A percentile compares a stretch with the other conserved stretches of the same genome.
phyloP scores from a whole-genome alignment of 768 basidiomycete genomes.

The Baorangia bicolor region DNA sequence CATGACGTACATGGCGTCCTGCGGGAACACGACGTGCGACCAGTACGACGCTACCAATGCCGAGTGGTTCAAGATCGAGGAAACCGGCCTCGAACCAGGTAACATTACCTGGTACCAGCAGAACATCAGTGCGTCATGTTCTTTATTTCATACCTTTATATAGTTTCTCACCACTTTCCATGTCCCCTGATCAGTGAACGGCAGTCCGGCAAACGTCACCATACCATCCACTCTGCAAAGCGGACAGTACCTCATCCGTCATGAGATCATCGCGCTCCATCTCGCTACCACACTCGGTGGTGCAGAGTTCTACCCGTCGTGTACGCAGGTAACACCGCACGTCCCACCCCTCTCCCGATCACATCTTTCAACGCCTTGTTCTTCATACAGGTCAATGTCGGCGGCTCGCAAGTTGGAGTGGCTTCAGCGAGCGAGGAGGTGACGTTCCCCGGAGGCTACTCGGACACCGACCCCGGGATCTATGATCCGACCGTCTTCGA shows the following conservation, averaged over 20 bases:
- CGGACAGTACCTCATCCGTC: conserved; percentile 74
- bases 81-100: conserved; percentile 43
- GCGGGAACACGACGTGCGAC: conserved; percentile 55
- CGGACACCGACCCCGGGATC: conserved; percentile 69
- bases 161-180: not conserved
- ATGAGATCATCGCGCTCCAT: conserved; percentile 81
- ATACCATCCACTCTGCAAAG: conserved; percentile 54
- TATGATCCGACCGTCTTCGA: conserved; percentile 45
- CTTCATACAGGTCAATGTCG: conserved; percentile 45
- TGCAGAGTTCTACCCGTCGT: conserved; percentile 81
- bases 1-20: conserved; percentile 72
- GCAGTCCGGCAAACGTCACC: conserved; percentile 39
- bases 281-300: conserved; percentile 54
- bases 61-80: conserved; percentile 74
- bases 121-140: conserved; percentile 47
- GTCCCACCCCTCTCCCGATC: conserved; percentile 1
- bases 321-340: conserved; percentile 41
- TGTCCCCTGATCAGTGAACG: conserved; percentile 33
- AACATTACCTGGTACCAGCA: conserved; percentile 50
- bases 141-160: not conserved
- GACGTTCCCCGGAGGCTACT: conserved; percentile 71
- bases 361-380: not conserved
- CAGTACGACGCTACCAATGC: conserved; percentile 57
- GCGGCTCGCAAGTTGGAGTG: conserved; percentile 50
- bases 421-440: conserved; percentile 54